Percentiles rank a stretch among this genome's conserved stretches.
Conservation (phyloP, 2,329 filamentous ascomycete genomes). For the Exophiala phaeomuriformis region DNA sequence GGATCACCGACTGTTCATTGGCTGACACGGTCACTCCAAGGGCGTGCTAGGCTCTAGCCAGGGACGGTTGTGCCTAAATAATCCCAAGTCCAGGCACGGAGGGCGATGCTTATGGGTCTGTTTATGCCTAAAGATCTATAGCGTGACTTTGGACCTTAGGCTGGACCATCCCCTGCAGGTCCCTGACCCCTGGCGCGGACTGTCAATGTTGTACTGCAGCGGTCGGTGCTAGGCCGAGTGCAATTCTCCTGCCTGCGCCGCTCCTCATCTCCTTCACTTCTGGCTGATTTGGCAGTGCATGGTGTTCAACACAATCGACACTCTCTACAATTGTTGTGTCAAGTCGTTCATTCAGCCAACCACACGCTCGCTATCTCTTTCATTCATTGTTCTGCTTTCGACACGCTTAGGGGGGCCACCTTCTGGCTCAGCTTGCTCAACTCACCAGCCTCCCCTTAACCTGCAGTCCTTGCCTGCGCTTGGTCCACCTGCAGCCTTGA, state of each 20-base stretch:
- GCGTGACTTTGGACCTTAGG: neutral
- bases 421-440: constrained; percentile 7
- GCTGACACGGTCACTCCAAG: neutral
- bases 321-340: constrained; percentile 18
- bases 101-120: neutral
- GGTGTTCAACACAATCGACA: constrained; percentile 4
- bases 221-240: neutral
- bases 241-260: constrained; percentile 5
- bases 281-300: constrained; percentile 3
- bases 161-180: neutral
- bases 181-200: neutral
- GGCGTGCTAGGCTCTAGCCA: neutral
- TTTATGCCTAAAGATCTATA: neutral
- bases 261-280: constrained; percentile 4
- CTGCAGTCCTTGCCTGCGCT: constrained; percentile 2
- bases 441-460: constrained; percentile 14
- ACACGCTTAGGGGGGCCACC: constrained; percentile 2
- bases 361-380: constrained; percentile 9
- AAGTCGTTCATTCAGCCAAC: constrained; percentile 13
- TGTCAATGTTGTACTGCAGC: neutral
- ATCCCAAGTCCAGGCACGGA: neutral
- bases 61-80: neutral
- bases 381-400: constrained; percentile 15
- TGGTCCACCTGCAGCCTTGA: constrained; percentile 9
- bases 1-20: neutral